These are phyloP conservation scores for Salix caprea DNA, from an alignment of 345 rosid genomes.

Conservation along the genomic window DNA sequence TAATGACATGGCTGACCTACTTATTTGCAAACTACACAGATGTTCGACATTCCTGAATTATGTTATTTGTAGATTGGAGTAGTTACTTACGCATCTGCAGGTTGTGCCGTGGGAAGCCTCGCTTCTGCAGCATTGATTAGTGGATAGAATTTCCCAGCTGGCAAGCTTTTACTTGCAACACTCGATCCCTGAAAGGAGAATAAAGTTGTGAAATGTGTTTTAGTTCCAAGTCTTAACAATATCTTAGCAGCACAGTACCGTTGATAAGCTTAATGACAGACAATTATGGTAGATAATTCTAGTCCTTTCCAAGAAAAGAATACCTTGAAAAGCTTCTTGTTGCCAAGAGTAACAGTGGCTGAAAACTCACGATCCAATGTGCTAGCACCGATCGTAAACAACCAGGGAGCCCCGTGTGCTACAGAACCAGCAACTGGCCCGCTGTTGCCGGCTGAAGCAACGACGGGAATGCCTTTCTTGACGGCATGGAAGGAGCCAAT, in stretches of 20 bases:
- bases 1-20: too few relatives aligned
- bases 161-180: neutral
- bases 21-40: too few relatives aligned
- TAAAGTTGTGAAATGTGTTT: neutral
- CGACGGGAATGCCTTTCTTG: neutral
- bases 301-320: neutral
- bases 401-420: constrained; percentile 4
- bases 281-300: neutral
- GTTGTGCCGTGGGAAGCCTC: neutral
- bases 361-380: constrained; percentile 4
- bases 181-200: constrained; percentile 5
- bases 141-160: neutral
- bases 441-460: constrained; percentile 10
- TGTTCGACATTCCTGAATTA: neutral
- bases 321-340: neutral
- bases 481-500: constrained; percentile 16
- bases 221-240: too few relatives aligned
- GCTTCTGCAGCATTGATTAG: constrained; percentile 1
- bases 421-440: neutral
- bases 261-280: neutral
- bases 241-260: too few relatives aligned
- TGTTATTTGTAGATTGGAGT: neutral
- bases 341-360: neutral
- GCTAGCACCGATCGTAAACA: constrained; percentile 3
- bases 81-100: neutral